Evolutionary conservation across 2,329 filamentous ascomycete genomes (phyloP), one percentile per base, ranked within the genome.

Genomic region (Phialocephala sp.): DNA sequence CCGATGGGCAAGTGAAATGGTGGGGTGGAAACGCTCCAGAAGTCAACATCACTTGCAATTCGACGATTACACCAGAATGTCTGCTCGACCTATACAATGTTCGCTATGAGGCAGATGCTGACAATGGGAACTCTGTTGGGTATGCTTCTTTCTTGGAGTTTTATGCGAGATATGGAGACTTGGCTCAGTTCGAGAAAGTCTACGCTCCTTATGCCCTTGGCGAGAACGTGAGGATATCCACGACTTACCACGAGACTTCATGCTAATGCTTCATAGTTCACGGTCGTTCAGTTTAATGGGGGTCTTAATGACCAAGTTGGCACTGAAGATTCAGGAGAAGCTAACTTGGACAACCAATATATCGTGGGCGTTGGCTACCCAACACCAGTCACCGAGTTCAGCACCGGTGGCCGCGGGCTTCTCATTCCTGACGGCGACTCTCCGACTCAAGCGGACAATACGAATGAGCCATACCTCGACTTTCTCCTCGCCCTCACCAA

Each of bases 291-390:
- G 27, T 32, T 32, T 6, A 80, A 79, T 64, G 79, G 78, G 15
- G 80, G 75, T 0, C 67, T 75, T 22, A 77, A 82, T 60, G 75
- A 81, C 67, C 80, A 83, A 62, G 71, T 77, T 63, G 18, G 15
- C 0, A 68, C 64, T 4, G 63, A 65, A 1, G 43, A 66, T 18
- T 8, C 32, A 41, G 66, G 55, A 4, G 71, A 73, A 22, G 69
- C 71, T 9, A 50, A 72, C 56, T 52, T 73, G 8, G 87, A 89
- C 74, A 85, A 82, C 9, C 80, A 87, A 72, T 80, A 83, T n/a
- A 83, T 87, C 18, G 72, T 85, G 22, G 82, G 82, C 37, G 80
- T 88, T 37, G 79, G 77, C 66, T 85, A 81, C 65, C 84, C 85
- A 4, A 84, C 82, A 1, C 82, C 82, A 8, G 80, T 88, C 54